Base-by-base conservation (phyloP, 2,329 filamentous ascomycete species). In the Dothistroma pini region DNA sequence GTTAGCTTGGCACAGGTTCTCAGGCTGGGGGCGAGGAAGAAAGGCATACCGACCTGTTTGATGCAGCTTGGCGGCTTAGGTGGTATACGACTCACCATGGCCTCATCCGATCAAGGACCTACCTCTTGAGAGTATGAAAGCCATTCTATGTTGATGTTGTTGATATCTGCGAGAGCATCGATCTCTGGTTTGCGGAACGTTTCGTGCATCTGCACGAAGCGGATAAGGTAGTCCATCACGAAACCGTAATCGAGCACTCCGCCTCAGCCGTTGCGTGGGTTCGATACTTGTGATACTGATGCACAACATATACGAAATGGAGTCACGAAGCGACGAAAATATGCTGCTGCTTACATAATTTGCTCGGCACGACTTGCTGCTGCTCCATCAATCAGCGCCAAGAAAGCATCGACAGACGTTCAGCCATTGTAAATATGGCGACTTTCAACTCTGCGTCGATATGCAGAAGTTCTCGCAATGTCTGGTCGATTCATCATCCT, bases 151-250 rank as follows among this genome's bases (percentile, higher is more conserved):
- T 88, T 76, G 38, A 95, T 79, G 10, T 81, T 81, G 59, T 87
- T 84, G 5, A 93, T 74, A 10, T 85, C 79, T 4, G 91, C 92
- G 21, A 99, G 80, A 25, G 95, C 87, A 71, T 93, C 80, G 14
- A 96, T 84, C 76, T 99, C 95, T 2, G 93, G 86, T 59, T 86
- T 81, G 44, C 93, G 89, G 74, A 99, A 99, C n/a, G 86, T 89
- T 79, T 97, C 91, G 75, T 97, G 93, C 61, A 84, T 82, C 76
- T 97, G 95, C 50, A 88, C 89, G 74, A 97, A 92, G 69, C 93
- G 90, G 66, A 99, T 87, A 62, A 99, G 83, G 72, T 90, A 97
- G 64, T 96, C 86, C 86, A 84, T 84, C 9, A n/a, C 29, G n/a
- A 44, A 29, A 2, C 6, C 3, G 25, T 3, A 29, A 6, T 29